Evolutionary conservation across 2,329 filamentous ascomycete genomes (phyloP).

Genomic region (Epichloe sp.): DNA sequence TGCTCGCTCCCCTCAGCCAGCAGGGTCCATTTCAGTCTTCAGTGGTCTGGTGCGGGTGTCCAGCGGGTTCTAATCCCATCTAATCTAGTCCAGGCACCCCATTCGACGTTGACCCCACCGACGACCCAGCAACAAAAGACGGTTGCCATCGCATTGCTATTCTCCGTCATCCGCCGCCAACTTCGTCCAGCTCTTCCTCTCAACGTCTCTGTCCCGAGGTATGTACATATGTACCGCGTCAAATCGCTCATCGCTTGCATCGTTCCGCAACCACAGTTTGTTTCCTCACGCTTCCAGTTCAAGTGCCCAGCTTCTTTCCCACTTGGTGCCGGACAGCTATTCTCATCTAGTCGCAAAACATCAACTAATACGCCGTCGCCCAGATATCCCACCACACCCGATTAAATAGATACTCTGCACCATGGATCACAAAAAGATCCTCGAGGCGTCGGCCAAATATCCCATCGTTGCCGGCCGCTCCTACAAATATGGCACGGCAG

Average conservation of each 20-base stretch:
- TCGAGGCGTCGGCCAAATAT: conserved; percentile 49
- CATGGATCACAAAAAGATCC: conserved; percentile 43
- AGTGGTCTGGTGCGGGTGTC: too few relatives aligned
- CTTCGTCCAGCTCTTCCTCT: background rate
- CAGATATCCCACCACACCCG: background rate
- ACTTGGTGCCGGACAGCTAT: background rate
- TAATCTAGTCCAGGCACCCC: too few relatives aligned
- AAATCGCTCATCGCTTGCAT: background rate
- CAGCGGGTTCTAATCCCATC: too few relatives aligned
- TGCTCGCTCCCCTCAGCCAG: too few relatives aligned
- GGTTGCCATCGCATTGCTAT: background rate
- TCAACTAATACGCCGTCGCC: background rate
- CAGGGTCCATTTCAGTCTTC: too few relatives aligned
- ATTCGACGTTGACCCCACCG: background rate
- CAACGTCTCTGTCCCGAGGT: background rate
- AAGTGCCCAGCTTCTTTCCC: background rate
- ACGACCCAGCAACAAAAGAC: background rate
- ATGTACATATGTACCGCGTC: background rate
- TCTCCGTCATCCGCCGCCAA: background rate
- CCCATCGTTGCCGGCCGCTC: conserved; percentile 40
- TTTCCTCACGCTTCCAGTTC: background rate
- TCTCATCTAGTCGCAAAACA: background rate
- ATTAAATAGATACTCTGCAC: conserved; percentile 4
- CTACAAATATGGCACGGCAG: conserved; percentile 55
- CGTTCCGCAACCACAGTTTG: background rate